Evolutionary conservation across 1,284 basidiomycete species (phyloP), one percentile per base, ranked within the genome.

Genomic region (Schizopora paradoxa): DNA sequence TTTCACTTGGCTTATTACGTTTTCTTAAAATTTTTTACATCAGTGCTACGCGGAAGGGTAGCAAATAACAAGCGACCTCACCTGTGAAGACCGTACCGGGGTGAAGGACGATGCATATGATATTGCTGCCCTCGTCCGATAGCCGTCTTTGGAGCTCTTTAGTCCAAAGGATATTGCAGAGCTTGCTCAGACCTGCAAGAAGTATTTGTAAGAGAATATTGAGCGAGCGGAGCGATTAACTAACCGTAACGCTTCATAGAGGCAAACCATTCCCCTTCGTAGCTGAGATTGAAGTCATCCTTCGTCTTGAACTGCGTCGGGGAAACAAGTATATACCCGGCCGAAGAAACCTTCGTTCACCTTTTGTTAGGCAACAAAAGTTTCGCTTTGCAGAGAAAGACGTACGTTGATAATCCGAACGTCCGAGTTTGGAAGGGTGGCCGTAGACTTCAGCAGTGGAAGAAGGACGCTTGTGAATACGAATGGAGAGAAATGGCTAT

Each of bases 111-210:
- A 55, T 23, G 5, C 42, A 46, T 16, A 54, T 51, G 22, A 56
- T 51, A 14, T 28, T n/a, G 4, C 41, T 28, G 1, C 34, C 41
- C 22, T 52, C 48, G 1, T 37, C 43, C 10, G 44, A 42, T 6
- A 56, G 33, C 10, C 48, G 42, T 5, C 49, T 37, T 32, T 53
- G 51, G 2, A 59, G 45, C 40, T 56, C 51, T 34, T 46, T 41
- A 2, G 52, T 49, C 39, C 54, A 56, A 5, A 56, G 44, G 28
- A 55, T 51, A 33, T 52, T 51, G 10, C 49, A 46, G 1, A 58
- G 46, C 41, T 52, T 58, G 4, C 52, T 44, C 3, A 53, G 26
- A 27, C 44, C 56, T 57, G n/a, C n/a, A n/a, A n/a, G n/a, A n/a
- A n/a, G n/a, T n/a, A n/a, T n/a, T n/a, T n/a, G n/a, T n/a, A n/a